Evolutionary conservation across 1,284 basidiomycete genomes (phyloP).

Genomic region (Tilletia indica): DNA sequence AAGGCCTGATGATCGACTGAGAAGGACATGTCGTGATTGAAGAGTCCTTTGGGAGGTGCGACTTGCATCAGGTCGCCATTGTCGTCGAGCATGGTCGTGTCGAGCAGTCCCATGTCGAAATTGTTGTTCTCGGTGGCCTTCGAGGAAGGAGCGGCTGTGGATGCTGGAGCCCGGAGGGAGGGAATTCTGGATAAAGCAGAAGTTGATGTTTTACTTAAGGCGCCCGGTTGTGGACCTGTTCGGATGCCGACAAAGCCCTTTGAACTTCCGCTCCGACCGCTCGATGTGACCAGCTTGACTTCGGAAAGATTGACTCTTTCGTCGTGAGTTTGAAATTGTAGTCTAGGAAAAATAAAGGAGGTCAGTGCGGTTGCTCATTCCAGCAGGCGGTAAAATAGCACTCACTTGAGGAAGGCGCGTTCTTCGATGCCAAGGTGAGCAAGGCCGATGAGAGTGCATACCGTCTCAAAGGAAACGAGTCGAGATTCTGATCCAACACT

Average conservation of each 20-base stretch:
- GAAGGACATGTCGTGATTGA: slow-evolving; percentile 12
- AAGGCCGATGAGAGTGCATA: not conserved
- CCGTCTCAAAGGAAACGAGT: not conserved
- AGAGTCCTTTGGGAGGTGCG: slow-evolving; percentile 9
- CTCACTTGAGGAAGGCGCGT: slow-evolving; percentile 11
- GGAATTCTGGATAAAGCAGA: too few species aligned
- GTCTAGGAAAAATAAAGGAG: not conserved
- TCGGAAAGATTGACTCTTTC: not conserved
- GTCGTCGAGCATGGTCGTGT: slow-evolving; percentile 1
- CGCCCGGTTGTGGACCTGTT: not conserved
- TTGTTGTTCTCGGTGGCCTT: not conserved
- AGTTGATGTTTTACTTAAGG: too few species aligned
- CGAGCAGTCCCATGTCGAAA: not conserved
- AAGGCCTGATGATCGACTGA: slow-evolving; percentile 15
- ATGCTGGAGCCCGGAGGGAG: not conserved
- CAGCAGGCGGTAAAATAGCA: not conserved
- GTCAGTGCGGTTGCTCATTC: not conserved
- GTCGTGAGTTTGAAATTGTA: not conserved
- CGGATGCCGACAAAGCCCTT: not conserved
- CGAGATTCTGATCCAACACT: not conserved
- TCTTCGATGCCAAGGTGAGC: slow-evolving; percentile 7
- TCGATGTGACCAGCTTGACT: slow-evolving; percentile 4
- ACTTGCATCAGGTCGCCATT: slow-evolving; percentile 15
- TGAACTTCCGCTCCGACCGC: not conserved
- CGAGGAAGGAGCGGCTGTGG: not conserved